A percentile compares a stretch with the other conserved stretches of the same genome.
Conservation (phyloP, 805 yeast species). For the Clavispora phyllophila region DNA sequence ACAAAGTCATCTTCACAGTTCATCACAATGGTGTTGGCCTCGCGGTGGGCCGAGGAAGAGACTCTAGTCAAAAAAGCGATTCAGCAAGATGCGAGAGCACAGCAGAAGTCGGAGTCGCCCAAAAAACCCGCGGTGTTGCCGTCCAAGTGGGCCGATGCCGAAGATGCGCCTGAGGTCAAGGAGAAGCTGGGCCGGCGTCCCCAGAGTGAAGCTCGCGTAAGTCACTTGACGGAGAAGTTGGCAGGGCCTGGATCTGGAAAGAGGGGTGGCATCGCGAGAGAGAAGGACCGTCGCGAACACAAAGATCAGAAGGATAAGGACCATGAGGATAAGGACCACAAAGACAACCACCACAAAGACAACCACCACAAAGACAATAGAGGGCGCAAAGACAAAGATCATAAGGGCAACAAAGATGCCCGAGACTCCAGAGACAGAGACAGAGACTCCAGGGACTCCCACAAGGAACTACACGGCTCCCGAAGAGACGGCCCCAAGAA, state of each 20-base stretch:
- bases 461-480: no score
- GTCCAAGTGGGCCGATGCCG: conserved; percentile 32
- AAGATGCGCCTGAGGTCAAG: neutral
- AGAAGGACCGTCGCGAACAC: neutral
- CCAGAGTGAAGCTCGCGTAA: neutral
- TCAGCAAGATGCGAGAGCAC: conserved; percentile 15
- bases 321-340: conserved; percentile 4
- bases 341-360: conserved; percentile 1
- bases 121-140: conserved; percentile 16
- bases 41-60: conserved; percentile 35
- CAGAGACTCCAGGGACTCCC: no score
- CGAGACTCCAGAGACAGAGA: conserved; percentile 1
- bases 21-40: conserved; percentile 10
- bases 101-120: neutral
- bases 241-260: neutral
- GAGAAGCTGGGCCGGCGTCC: neutral
- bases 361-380: conserved; percentile 1
- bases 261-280: neutral
- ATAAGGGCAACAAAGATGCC: neutral
- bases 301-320: neutral
- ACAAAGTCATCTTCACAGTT: neutral
- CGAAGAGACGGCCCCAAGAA: conserved; percentile 1
- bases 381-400: neutral
- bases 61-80: conserved; percentile 22
- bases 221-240: neutral